Evolutionary conservation across 768 basidiomycete species (phyloP).

Genomic region (Pulveroboletus ravenelii): DNA sequence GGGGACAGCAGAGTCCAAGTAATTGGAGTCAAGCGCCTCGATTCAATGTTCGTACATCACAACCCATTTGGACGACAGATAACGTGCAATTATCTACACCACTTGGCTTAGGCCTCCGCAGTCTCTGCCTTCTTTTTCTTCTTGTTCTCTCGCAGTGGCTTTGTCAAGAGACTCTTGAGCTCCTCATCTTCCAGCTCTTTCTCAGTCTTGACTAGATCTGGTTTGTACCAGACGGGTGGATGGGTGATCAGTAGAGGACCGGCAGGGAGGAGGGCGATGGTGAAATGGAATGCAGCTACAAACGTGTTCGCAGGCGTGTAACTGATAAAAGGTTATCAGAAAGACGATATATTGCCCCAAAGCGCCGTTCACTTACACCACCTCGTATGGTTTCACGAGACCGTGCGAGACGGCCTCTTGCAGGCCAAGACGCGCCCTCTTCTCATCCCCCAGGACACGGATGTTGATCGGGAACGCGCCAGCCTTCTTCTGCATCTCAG

Average conservation of each 20-base stretch:
- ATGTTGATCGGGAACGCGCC: conserved; percentile 98
- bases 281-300: conserved; percentile 97
- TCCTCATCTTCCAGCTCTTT: conserved; percentile 88
- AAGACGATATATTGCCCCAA: not conserved
- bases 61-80: conserved; percentile 12
- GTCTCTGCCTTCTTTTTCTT: conserved; percentile 82
- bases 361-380: conserved; percentile 56
- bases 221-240: conserved; percentile 89
- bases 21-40: conserved; percentile 5
- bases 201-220: conserved; percentile 84
- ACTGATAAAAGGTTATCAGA: conserved; percentile 32
- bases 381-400: conserved; percentile 91
- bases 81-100: conserved; percentile 13
- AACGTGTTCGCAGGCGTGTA: conserved; percentile 79
- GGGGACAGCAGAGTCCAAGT: conserved; percentile 6
- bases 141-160: conserved; percentile 82
- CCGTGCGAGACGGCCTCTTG: conserved; percentile 95
- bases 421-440: conserved; percentile 89
- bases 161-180: conserved; percentile 70
- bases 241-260: conserved; percentile 87
- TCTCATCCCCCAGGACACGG: conserved; percentile 91
- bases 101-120: conserved; percentile 34
- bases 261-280: conserved; percentile 84
- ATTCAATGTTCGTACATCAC: conserved; percentile 15
- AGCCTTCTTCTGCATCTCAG: conserved; percentile 96